phyloP scores from a whole-genome alignment of 495 filamentous ascomycete genomes.

The Cercophora scortea region DNA sequence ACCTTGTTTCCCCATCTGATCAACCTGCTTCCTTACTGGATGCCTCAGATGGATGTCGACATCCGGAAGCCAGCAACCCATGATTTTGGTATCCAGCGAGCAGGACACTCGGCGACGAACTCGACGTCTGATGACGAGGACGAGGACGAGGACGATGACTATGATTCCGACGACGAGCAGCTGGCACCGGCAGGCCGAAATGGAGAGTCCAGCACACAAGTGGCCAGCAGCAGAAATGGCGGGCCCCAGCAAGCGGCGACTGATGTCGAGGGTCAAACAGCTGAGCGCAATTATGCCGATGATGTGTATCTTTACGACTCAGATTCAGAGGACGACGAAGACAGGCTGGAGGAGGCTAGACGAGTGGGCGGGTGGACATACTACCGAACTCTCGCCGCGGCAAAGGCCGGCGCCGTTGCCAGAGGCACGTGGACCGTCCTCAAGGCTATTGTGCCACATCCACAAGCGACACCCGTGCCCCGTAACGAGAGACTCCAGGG shows the following conservation, averaged over 20 bases:
- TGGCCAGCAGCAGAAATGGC: conserved; percentile 26
- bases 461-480: conserved; percentile 53
- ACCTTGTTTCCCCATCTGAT: conserved; percentile 81
- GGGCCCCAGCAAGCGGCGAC: conserved; percentile 27
- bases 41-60: conserved; percentile 96
- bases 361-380: conserved; percentile 66
- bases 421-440: conserved; percentile 37
- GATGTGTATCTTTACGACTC: conserved; percentile 91
- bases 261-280: conserved; percentile 43
- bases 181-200: conserved; percentile 11
- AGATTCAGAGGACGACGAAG: conserved; percentile 68
- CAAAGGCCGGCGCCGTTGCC: conserved; percentile 18
- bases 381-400: conserved; percentile 42
- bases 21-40: conserved; percentile 90
- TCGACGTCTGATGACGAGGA: conserved; percentile 72
- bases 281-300: conserved; percentile 39
- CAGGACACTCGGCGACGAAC: conserved; percentile 60
- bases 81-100: conserved; percentile 80
- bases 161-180: conserved; percentile 49
- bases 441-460: conserved; percentile 48
- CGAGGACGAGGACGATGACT: conserved; percentile 49
- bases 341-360: conserved; percentile 63
- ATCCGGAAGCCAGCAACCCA: conserved; percentile 88
- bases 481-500: conserved; percentile 39
- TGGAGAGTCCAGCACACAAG: conserved; percentile 26